Conservation (phyloP, 352 stramenopile genomes). For the Thalassiosira hispida region DNA sequence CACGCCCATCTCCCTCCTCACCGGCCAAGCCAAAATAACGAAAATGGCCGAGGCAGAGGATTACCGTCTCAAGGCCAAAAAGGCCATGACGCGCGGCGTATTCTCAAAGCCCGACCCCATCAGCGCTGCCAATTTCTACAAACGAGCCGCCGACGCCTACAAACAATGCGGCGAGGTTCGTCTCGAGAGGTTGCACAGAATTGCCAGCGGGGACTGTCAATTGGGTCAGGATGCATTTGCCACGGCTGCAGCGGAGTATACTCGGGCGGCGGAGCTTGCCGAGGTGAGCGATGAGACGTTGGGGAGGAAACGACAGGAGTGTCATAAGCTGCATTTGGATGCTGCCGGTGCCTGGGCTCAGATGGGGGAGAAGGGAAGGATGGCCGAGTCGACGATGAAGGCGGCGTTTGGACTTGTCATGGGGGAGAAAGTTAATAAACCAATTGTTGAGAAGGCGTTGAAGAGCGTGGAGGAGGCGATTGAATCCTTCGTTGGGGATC, state of each 20-base stretch:
- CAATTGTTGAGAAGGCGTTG: conserved; percentile 45
- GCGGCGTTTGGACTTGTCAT: conserved; percentile 62
- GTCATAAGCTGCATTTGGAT: conserved; percentile 63
- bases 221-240: conserved; percentile 64
- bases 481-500: conserved; percentile 75
- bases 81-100: conserved; percentile 68
- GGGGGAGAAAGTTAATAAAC: conserved; percentile 38
- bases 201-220: conserved; percentile 71
- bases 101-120: conserved; percentile 75
- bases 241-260: conserved; percentile 71
- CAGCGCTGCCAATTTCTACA: conserved; percentile 72
- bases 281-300: conserved; percentile 48
- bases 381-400: conserved; percentile 56
- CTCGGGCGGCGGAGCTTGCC: conserved; percentile 66
- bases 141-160: conserved; percentile 80
- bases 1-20: conserved; percentile 39
- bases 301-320: conserved; percentile 59
- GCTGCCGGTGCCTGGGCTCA: conserved; percentile 61
- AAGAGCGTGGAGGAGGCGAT: conserved; percentile 67
- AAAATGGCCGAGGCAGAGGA: conserved; percentile 80
- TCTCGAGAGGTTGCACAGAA: conserved; percentile 72
- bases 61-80: conserved; percentile 71
- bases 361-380: conserved; percentile 67
- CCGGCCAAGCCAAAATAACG: conserved; percentile 56
- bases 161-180: conserved; percentile 65